Percentiles rank a stretch among this genome's conserved stretches.
These are phyloP conservation scores for Fusarium sp. DNA, from an alignment of 2,329 filamentous ascomycete genomes.

Conservation along the genomic window DNA sequence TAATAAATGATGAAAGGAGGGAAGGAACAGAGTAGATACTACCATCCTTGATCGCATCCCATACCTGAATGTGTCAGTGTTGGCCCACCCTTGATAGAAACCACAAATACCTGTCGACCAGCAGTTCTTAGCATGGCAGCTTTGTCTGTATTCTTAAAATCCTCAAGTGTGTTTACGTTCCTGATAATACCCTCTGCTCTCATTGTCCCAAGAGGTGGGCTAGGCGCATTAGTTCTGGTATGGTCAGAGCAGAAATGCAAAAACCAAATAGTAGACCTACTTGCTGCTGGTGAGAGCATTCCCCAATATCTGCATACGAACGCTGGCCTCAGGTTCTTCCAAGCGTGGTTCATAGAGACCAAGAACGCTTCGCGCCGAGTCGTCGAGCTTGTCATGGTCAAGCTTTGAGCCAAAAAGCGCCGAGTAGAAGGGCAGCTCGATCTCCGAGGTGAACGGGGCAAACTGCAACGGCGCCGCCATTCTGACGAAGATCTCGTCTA, in stretches of 20 bases:
- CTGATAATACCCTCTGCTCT: constrained; percentile 94
- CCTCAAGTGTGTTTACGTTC: constrained; percentile 96
- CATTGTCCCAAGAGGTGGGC: constrained; percentile 77
- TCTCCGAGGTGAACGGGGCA: constrained; percentile 91
- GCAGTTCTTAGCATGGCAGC: constrained; percentile 80
- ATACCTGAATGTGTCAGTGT: constrained; percentile 73
- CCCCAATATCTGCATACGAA: constrained; percentile 90
- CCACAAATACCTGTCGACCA: constrained; percentile 74
- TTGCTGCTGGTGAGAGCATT: constrained; percentile 86
- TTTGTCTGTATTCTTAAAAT: constrained; percentile 89
- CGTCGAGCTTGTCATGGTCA: constrained; percentile 96
- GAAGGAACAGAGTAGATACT: constrained; percentile 97
- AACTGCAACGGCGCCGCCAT: constrained; percentile 74
- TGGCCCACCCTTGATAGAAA: not conserved
- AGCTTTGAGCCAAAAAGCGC: constrained; percentile 94
- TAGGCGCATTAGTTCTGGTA: constrained; percentile 56
- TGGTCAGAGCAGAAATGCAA: constrained; percentile 39
- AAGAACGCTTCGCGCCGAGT: constrained; percentile 86
- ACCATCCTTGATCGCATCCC: constrained; percentile 97
- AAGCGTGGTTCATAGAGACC: constrained; percentile 90
- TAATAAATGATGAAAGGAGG: constrained; percentile 86
- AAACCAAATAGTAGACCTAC: constrained; percentile 65
- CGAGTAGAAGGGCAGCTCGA: constrained; percentile 95
- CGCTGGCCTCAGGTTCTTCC: constrained; percentile 80
- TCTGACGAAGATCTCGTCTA: constrained; percentile 46